A percentile compares a stretch with the other conserved stretches of the same genome.
Conservation (phyloP, 1,284 basidiomycete species). For the Afroboletus lepidellus region DNA sequence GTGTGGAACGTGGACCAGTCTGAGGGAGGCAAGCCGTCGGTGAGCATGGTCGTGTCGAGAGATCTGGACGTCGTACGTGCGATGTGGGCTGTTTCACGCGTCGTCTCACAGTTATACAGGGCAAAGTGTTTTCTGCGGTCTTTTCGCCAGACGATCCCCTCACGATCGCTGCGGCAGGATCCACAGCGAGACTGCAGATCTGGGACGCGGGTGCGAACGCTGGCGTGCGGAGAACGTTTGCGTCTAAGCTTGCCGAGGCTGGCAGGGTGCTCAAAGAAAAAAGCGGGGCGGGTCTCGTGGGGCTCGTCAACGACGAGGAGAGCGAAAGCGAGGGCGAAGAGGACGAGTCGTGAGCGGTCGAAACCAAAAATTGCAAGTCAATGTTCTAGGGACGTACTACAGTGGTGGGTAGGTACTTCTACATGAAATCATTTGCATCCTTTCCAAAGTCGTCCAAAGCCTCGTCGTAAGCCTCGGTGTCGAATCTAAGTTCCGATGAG, state of each 20-base stretch:
- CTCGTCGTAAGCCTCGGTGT: conserved; percentile 82
- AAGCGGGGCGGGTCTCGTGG: conserved; percentile 66
- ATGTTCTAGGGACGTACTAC: not conserved
- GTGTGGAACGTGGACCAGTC: conserved; percentile 89
- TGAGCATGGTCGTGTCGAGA: conserved; percentile 85
- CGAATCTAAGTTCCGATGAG: conserved; percentile 49
- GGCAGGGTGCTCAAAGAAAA: conserved; percentile 68
- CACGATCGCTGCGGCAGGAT: conserved; percentile 92
- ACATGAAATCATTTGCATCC: conserved; percentile 73
- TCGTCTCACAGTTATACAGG: conserved; percentile 46
- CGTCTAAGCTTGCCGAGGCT: conserved; percentile 66
- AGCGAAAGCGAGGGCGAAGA: conserved; percentile 52
- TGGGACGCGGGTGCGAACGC: conserved; percentile 88
- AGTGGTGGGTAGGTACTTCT: conserved; percentile 22
- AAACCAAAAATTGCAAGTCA: conserved; percentile 6
- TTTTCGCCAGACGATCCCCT: conserved; percentile 96
- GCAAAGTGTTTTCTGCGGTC: conserved; percentile 89
- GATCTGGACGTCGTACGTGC: conserved; percentile 89
- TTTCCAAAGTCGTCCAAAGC: conserved; percentile 80
- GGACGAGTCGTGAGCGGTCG: conserved; percentile 15
- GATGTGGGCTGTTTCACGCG: not conserved
- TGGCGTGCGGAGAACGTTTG: conserved; percentile 79
- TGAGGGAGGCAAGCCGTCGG: conserved; percentile 66
- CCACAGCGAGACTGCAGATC: conserved; percentile 88
- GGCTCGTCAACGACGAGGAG: conserved; percentile 68